Evolutionary conservation across 192 early-diverging fungal species (phyloP).

Genomic region (Coemansia sp.): DNA sequence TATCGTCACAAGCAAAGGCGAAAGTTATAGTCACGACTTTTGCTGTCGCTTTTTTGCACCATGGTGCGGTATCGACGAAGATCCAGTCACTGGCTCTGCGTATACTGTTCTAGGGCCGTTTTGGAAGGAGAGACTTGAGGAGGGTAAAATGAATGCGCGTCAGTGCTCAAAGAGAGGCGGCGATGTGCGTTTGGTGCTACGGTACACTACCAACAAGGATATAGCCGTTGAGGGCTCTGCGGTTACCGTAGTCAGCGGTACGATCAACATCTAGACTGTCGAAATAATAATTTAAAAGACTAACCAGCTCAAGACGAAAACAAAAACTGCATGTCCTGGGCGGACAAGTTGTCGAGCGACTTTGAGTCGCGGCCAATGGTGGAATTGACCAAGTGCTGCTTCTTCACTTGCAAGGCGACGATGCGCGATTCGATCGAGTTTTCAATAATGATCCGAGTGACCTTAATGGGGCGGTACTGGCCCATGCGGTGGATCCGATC

Average conservation of each 20-base stretch:
- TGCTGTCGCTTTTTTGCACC: conserved; percentile 37
- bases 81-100: conserved; percentile 44
- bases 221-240: conserved; percentile 20
- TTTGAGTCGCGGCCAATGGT: conserved; percentile 82
- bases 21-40: conserved; percentile 13
- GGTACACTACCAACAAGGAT: background rate
- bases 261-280: background rate
- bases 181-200: conserved; percentile 1
- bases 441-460: conserved; percentile 86
- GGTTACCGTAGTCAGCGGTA: conserved; percentile 17
- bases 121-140: conserved; percentile 14
- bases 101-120: conserved; percentile 39
- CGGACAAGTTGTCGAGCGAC: conserved; percentile 66
- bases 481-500: conserved; percentile 94
- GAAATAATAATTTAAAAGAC: background rate
- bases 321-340: conserved; percentile 81
- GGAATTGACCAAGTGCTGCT: conserved; percentile 80
- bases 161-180: conserved; percentile 29
- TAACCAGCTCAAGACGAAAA: conserved; percentile 66
- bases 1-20: conserved; percentile 3
- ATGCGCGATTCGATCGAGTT: conserved; percentile 92
- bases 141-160: conserved; percentile 4
- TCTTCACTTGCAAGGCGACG: conserved; percentile 90
- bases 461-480: conserved; percentile 84
- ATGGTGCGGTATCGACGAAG: conserved; percentile 40